These are phyloP conservation scores for Pseudoscleropodium purum DNA, from an alignment of 225 moss, liverwort and hornwort species.

Conservation along the genomic window DNA sequence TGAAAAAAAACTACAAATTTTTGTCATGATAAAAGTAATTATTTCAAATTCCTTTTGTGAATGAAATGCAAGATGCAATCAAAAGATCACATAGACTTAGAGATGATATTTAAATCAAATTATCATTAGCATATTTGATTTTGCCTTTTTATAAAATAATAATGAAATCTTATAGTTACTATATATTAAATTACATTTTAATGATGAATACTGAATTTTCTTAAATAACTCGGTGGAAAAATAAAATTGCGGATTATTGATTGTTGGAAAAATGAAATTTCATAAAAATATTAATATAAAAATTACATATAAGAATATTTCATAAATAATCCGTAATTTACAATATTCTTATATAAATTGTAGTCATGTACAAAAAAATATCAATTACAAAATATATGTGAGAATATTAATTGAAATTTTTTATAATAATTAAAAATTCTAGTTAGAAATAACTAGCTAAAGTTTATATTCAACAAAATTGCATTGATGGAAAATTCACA, in stretches of 20 bases:
- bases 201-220: accelerated
- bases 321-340: too few relatives aligned
- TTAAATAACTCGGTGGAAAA: not conserved
- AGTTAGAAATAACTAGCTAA: not conserved
- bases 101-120: not conserved
- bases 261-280: too few relatives aligned
- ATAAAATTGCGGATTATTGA: too few relatives aligned
- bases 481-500: not conserved
- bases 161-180: not conserved
- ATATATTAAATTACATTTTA: not conserved
- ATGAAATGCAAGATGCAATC: not conserved
- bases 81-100: not conserved
- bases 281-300: not conserved
- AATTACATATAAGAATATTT: too few relatives aligned
- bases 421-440: not conserved
- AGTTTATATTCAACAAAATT: not conserved
- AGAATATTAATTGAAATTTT: not conserved
- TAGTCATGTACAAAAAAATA: too few relatives aligned
- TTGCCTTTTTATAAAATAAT: not conserved
- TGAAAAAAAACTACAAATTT: not conserved
- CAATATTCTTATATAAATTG: too few relatives aligned
- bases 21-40: not conserved
- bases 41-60: not conserved
- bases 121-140: not conserved
- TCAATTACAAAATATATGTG: too few relatives aligned